phyloP scores from a whole-genome alignment of 352 stramenopile genomes.

The Phytophthora megakarya region DNA sequence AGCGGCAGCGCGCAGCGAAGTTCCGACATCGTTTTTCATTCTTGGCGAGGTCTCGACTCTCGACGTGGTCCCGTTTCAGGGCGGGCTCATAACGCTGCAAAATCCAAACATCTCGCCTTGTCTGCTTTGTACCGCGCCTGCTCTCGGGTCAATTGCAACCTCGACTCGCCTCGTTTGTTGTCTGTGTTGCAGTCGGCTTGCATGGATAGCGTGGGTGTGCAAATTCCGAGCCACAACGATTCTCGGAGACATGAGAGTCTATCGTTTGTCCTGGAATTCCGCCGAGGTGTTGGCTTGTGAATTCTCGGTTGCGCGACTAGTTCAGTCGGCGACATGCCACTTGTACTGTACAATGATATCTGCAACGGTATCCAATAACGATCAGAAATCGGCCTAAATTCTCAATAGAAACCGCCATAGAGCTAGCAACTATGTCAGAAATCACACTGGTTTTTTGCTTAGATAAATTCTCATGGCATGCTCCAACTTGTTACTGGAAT shows the following conservation, averaged over 20 bases:
- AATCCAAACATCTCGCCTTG: slow-evolving; percentile 25
- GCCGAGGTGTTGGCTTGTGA: background rate
- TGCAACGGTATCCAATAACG: slow-evolving; percentile 18
- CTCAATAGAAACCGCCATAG: slow-evolving; percentile 11
- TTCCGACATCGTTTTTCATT: slow-evolving; percentile 4
- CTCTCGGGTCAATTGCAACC: slow-evolving; percentile 19
- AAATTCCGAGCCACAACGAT: slow-evolving; percentile 22
- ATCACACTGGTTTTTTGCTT: too few relatives aligned
- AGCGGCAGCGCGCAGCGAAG: background rate
- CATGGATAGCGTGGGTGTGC: slow-evolving; percentile 11
- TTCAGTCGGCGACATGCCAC: slow-evolving; percentile 1
- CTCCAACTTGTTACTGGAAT: too few relatives aligned
- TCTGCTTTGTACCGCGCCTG: slow-evolving; percentile 27
- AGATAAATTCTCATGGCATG: too few relatives aligned
- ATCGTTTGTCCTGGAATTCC: background rate
- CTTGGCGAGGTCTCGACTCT: background rate
- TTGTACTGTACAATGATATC: slow-evolving; percentile 1
- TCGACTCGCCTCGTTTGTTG: slow-evolving; percentile 30
- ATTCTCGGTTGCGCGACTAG: slow-evolving; percentile 14
- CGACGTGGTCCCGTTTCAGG: slow-evolving; percentile 11
- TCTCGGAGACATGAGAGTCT: slow-evolving; percentile 15
- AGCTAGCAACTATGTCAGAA: slow-evolving; percentile 6
- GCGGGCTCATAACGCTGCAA: slow-evolving; percentile 8
- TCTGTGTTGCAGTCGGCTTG: slow-evolving; percentile 9
- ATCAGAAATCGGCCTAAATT: slow-evolving; percentile 8